Conservation (phyloP, 169 alveolate genomes). For the Blepharisma undulans region DNA sequence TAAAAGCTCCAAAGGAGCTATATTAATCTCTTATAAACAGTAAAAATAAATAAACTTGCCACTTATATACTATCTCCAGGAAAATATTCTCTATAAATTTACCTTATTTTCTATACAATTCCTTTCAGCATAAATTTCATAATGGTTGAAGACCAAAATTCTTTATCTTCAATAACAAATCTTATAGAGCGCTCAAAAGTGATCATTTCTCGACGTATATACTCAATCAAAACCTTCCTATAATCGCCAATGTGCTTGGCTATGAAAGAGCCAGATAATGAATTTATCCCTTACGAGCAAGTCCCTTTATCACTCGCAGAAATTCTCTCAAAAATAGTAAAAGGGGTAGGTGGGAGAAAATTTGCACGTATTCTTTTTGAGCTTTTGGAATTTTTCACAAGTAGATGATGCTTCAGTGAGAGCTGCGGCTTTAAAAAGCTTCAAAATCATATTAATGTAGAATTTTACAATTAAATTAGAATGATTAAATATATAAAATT, state of each 20-base stretch:
- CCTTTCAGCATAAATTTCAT: too few relatives aligned
- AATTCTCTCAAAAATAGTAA: slow-evolving; percentile 50
- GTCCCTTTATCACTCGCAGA: slow-evolving; percentile 68
- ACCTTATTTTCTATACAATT: too few relatives aligned
- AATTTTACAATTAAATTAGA: background rate
- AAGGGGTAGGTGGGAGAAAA: slow-evolving; percentile 66
- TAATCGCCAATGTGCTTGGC: slow-evolving; percentile 74
- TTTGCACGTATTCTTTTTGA: slow-evolving; percentile 51
- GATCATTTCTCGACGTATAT: slow-evolving; percentile 62
- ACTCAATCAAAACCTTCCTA: slow-evolving; percentile 62
- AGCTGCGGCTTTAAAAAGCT: slow-evolving; percentile 31
- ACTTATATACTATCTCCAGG: too few relatives aligned
- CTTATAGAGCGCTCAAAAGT: slow-evolving; percentile 75
- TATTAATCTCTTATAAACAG: background rate
- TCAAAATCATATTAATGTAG: background rate
- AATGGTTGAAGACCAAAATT: too few relatives aligned
- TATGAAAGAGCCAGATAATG: slow-evolving; percentile 75
- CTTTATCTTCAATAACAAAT: slow-evolving; percentile 43
- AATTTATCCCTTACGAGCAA: slow-evolving; percentile 78
- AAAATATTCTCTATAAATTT: too few relatives aligned
- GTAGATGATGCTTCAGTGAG: slow-evolving; percentile 75
- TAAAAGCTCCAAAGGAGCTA: background rate
- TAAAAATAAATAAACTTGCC: too few relatives aligned
- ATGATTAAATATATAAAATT: background rate
- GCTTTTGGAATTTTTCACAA: slow-evolving; percentile 66